Conservation (phyloP, 805 yeast species). For the Maudiozyma turicensis region DNA sequence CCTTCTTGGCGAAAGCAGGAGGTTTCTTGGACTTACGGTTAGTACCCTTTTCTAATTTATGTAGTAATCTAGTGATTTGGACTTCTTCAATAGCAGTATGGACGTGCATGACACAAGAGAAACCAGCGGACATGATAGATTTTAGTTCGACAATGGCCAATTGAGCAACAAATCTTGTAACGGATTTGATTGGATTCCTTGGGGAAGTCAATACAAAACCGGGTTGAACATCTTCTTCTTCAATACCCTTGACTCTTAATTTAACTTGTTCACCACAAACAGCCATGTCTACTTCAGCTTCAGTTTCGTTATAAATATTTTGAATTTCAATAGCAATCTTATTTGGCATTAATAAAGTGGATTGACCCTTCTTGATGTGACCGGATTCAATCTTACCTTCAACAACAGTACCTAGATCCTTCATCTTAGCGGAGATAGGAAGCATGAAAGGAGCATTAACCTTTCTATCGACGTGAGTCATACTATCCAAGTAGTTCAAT, state of each 20-base stretch:
- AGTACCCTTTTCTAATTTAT: conserved; percentile 92
- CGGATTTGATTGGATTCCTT: conserved; percentile 82
- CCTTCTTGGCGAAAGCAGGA: conserved; percentile 97
- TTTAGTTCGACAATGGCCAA: conserved; percentile 94
- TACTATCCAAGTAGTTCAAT: conserved; percentile 76
- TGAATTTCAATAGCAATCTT: conserved; percentile 72
- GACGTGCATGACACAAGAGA: conserved; percentile 96
- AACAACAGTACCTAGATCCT: conserved; percentile 92
- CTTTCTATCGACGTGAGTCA: conserved; percentile 77
- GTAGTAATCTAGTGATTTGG: conserved; percentile 66
- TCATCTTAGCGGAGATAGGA: conserved; percentile 90
- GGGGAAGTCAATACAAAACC: conserved; percentile 89
- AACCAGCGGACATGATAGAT: conserved; percentile 90
- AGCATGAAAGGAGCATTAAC: conserved; percentile 94
- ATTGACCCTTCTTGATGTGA: conserved; percentile 69
- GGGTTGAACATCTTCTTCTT: conserved; percentile 87
- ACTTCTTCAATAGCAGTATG: conserved; percentile 98
- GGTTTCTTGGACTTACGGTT: conserved; percentile 94
- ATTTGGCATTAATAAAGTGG: conserved; percentile 87
- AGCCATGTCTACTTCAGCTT: conserved; percentile 84
- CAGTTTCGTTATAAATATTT: conserved; percentile 88
- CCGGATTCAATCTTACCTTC: conserved; percentile 99
- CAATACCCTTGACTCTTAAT: conserved; percentile 86
- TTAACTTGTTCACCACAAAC: conserved; percentile 96
- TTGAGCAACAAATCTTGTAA: conserved; percentile 87